These are phyloP conservation scores for Aristolochia contorta DNA, from an alignment of 164 flowering plant species.

Conservation along the genomic window DNA sequence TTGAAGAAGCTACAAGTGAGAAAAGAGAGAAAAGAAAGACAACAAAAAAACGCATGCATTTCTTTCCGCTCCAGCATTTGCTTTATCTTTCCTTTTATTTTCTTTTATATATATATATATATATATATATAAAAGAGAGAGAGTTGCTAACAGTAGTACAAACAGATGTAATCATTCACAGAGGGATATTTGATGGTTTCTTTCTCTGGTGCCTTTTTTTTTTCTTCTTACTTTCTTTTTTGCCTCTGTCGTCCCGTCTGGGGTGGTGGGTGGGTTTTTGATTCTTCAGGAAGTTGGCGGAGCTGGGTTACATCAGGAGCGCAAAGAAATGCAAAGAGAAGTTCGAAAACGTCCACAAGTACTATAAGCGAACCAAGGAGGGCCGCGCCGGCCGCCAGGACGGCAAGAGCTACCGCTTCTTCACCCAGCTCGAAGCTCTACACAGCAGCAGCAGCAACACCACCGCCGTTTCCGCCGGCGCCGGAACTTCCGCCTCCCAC, in stretches of 20 bases:
- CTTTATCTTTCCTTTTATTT: background rate
- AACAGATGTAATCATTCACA: no score
- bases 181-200: no score
- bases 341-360: conserved; percentile 68
- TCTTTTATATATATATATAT: no score
- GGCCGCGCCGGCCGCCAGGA: conserved; percentile 63
- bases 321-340: conserved; percentile 69
- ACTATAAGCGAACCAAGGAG: conserved; percentile 64
- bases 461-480: conserved; percentile 2
- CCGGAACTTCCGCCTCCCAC: background rate
- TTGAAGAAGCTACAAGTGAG: no score
- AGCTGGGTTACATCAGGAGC: conserved; percentile 46
- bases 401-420: conserved; percentile 56
- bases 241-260: background rate
- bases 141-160: no score
- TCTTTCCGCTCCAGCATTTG: background rate
- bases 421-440: conserved; percentile 56
- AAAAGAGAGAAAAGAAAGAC: background rate
- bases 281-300: conserved; percentile 50
- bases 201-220: background rate
- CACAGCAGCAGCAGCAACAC: conserved; percentile 17
- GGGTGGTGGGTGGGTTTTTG: conserved; percentile 7
- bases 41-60: background rate
- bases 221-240: background rate
- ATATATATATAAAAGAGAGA: no score